Percentiles rank a stretch among this genome's conserved stretches.
These are phyloP conservation scores for Sphagnum magellanicum DNA, from an alignment of 228 moss, liverwort and hornwort species.

Conservation along the genomic window DNA sequence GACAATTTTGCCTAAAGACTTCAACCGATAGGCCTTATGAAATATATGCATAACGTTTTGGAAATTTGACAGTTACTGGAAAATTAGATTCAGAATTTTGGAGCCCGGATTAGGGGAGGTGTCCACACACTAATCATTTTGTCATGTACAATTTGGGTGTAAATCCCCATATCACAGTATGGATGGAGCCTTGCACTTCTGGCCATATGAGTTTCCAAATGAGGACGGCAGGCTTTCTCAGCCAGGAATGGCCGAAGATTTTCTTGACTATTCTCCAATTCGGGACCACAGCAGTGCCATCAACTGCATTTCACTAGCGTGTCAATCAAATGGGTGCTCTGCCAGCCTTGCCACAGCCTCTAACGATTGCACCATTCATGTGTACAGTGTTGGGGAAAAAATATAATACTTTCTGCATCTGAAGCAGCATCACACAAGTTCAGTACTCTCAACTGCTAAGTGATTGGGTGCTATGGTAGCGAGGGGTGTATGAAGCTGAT, in stretches of 20 bases:
- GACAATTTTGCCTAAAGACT: too few species aligned
- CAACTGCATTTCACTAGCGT: conserved; percentile 73
- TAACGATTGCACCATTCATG: conserved; percentile 77
- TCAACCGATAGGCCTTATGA: too few species aligned
- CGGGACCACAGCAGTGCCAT: conserved; percentile 73
- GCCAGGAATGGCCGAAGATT: conserved; percentile 36
- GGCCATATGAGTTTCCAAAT: conserved; percentile 54
- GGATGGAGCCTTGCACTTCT: conserved; percentile 80
- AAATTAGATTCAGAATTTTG: too few species aligned
- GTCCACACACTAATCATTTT: too few species aligned
- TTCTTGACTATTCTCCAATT: conserved; percentile 74
- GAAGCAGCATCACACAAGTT: too few species aligned
- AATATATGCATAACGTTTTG: too few species aligned
- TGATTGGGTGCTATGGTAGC: too few species aligned
- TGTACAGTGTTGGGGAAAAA: conserved; percentile 62
- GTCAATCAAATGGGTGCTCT: conserved; percentile 37
- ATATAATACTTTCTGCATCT: conserved; percentile 1
- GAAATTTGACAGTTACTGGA: too few species aligned
- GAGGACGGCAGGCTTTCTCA: conserved; percentile 8
- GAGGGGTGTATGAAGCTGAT: too few species aligned
- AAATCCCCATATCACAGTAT: conserved; percentile 33
- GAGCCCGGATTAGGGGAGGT: too few species aligned
- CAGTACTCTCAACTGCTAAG: too few species aligned
- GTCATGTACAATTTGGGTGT: neutral
- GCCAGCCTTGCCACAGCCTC: conserved; percentile 79